These are phyloP conservation scores for Juglanconis oblonga DNA, from an alignment of 2,329 filamentous ascomycete species.

Conservation along the genomic window DNA sequence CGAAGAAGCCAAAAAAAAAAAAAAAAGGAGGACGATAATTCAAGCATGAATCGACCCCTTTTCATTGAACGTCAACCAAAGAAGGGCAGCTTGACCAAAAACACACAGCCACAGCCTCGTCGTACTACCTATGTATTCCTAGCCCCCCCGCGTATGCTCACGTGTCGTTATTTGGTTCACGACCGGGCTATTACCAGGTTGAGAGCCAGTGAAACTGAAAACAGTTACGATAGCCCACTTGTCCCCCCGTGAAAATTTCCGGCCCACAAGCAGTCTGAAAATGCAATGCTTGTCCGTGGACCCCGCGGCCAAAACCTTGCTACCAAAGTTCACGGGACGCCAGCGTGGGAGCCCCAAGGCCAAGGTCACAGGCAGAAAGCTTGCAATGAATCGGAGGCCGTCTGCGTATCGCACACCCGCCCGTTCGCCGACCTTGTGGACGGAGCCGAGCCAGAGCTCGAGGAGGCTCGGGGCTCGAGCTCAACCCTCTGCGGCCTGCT, in stretches of 20 bases:
- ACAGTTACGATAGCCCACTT: conserved; percentile 17
- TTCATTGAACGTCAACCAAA: neutral
- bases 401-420: neutral
- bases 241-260: conserved; percentile 15
- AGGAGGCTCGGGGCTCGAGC: neutral
- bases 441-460: neutral
- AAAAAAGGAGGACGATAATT: neutral
- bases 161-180: neutral
- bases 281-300: conserved; percentile 2
- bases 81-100: neutral
- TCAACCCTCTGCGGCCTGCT: neutral
- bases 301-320: neutral
- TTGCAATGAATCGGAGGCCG: conserved; percentile 1
- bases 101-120: conserved; percentile 2
- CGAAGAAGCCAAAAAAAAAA: neutral
- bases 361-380: neutral
- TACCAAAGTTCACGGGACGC: neutral
- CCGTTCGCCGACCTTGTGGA: neutral
- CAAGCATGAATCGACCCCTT: conserved; percentile 5
- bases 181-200: conserved; percentile 11
- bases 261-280: neutral
- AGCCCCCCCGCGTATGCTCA: neutral
- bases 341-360: neutral
- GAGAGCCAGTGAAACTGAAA: conserved; percentile 14
- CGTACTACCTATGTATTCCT: neutral